Percentiles rank a stretch among this genome's conserved stretches.
Conservation (phyloP, 805 yeast genomes). For the Scheffersomyces lignosus region DNA sequence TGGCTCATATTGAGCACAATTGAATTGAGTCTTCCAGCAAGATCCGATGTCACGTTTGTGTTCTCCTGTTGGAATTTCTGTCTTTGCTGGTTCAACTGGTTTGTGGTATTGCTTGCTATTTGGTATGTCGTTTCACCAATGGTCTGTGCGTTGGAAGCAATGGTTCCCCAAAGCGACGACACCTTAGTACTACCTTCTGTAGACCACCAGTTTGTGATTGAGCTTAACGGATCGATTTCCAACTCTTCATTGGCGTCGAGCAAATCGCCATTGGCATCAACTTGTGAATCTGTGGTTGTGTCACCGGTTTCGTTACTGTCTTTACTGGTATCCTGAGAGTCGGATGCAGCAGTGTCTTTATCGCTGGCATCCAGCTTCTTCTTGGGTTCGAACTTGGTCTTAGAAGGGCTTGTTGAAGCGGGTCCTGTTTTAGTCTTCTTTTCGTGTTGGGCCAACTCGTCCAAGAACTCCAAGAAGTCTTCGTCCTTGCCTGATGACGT, state of each 20-base stretch:
- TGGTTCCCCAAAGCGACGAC: constrained; percentile 66
- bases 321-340: constrained; percentile 9
- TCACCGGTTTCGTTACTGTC: neutral
- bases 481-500: too few relatives aligned
- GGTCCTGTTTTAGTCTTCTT: too few relatives aligned
- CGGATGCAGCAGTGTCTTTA: constrained; percentile 3
- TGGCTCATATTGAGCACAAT: constrained; percentile 39
- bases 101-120: constrained; percentile 46
- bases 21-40: constrained; percentile 28
- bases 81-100: constrained; percentile 39
- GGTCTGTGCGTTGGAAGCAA: constrained; percentile 51
- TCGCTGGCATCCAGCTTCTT: constrained; percentile 37
- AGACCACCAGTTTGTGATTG: constrained; percentile 76
- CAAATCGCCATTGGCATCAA: neutral
- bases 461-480: constrained; percentile 57
- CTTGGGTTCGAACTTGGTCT: constrained; percentile 13
- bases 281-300: neutral
- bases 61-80: constrained; percentile 34
- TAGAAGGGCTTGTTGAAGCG: constrained; percentile 24
- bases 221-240: constrained; percentile 59
- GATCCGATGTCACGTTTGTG: constrained; percentile 24
- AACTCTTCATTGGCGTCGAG: constrained; percentile 15
- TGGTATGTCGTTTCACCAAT: constrained; percentile 53
- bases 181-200: constrained; percentile 66
- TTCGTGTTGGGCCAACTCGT: constrained; percentile 69